Evolutionary conservation across 345 rosid genomes (phyloP), one percentile per base, ranked within the genome.

Genomic region (Tarenaya hassleriana): DNA sequence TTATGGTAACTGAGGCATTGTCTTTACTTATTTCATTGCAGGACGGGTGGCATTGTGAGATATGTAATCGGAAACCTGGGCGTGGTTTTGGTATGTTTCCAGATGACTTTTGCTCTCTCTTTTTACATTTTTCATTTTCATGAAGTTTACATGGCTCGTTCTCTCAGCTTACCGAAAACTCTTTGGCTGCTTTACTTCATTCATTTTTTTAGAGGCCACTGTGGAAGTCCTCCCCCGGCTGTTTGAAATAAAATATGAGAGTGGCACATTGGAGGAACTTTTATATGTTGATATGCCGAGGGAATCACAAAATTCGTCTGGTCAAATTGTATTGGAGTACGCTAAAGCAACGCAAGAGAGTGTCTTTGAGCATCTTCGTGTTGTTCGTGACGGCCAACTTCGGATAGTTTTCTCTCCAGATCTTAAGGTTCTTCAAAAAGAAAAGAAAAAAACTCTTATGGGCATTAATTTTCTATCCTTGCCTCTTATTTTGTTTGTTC

Each of bases 281-380:
- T 79, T 92, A 21, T 92, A 88, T 51, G 86, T 92, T 35, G 98
- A 92, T 70, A 92, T 92, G 97, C 98, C 98, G 8, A 77, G 77
- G n/a, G 97, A 88, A n/a, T 85, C 83, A 52, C 97, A 78, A 34
- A 83, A 81, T 56, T 64, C 94, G 21, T 83, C 97, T 15, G 97
- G 97, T 58, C 97, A 92, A 67, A 88, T 92, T 63, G 95, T 92
- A 13, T 63, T 92, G 73, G 98, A 88, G 60, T 92, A 92, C 63
- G 98, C 98, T 54, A 92, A 92, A 81, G 97, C 98, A 21, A 88
- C 85, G 51, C 98, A 92, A 62, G 98, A 92, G 74, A 92, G 98
- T 73, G 98, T 92, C 46, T 92, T 88, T 74, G 95, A 92, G 74
- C 94, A 88, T 68, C 97, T 92, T 38, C 95, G 98, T 32, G 97